A percentile compares a stretch with the other conserved stretches of the same genome.
These are phyloP conservation scores for Myriangium duriaei DNA, from an alignment of 2,329 filamentous ascomycete genomes.

Conservation along the genomic window DNA sequence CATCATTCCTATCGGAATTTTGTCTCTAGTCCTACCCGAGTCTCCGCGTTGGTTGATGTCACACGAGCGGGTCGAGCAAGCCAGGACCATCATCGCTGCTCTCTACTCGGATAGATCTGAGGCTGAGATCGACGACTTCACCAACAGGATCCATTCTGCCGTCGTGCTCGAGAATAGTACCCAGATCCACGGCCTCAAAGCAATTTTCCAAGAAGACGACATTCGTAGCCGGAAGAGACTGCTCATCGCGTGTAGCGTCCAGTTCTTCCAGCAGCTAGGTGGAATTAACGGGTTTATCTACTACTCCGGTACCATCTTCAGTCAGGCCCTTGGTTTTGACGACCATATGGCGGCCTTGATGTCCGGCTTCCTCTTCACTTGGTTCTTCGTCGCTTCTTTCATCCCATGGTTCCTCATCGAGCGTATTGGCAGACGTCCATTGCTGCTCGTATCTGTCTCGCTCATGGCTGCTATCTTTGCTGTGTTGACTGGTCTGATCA, in stretches of 20 bases:
- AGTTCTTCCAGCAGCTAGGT: slow-evolving; percentile 21
- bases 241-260: slow-evolving; percentile 19
- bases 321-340: slow-evolving; percentile 17
- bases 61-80: slow-evolving; percentile 27
- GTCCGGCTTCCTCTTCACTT: slow-evolving; percentile 25
- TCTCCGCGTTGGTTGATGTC: slow-evolving; percentile 33
- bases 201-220: slow-evolving; percentile 19
- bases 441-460: slow-evolving; percentile 39
- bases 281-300: slow-evolving; percentile 22
- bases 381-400: slow-evolving; percentile 28
- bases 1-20: slow-evolving; percentile 27
- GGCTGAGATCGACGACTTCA: too few species aligned
- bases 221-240: slow-evolving; percentile 19
- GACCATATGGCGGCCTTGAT: slow-evolving; percentile 18
- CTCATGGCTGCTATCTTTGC: slow-evolving; percentile 54
- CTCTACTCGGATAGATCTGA: too few species aligned
- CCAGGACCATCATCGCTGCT: too few species aligned
- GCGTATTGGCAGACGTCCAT: slow-evolving; percentile 39
- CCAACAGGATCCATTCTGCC: too few species aligned
- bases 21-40: slow-evolving; percentile 29
- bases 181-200: slow-evolving; percentile 25
- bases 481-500: slow-evolving; percentile 36
- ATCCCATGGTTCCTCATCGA: slow-evolving; percentile 38
- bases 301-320: slow-evolving; percentile 20
- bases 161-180: slow-evolving; percentile 19